Percentiles rank a stretch among this genome's conserved stretches.
These are phyloP conservation scores for Steccherinum ochraceum DNA, from an alignment of 768 basidiomycete genomes.

Conservation along the genomic window DNA sequence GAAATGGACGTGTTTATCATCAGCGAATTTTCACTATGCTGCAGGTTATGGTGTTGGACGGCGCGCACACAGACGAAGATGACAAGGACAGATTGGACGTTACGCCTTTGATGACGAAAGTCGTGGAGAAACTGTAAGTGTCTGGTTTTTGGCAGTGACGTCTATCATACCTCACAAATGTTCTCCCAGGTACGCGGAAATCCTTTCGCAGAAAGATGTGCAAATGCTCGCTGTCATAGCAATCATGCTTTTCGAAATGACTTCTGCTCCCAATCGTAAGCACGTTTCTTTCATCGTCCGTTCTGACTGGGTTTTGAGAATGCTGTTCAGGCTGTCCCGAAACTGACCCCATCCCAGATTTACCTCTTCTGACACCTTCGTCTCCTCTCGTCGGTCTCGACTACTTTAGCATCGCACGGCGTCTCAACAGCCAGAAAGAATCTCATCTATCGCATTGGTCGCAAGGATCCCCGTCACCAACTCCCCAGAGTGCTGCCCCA, in stretches of 20 bases:
- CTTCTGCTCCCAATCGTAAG: no score
- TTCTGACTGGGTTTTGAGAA: background rate
- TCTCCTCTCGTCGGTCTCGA: conserved; percentile 28
- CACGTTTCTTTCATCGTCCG: no score
- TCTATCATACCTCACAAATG: conserved; percentile 1
- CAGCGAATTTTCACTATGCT: conserved; percentile 62
- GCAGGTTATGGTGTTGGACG: conserved; percentile 36
- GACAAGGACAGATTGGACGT: background rate
- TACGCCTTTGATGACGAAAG: conserved; percentile 12
- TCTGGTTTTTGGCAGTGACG: background rate
- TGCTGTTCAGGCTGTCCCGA: background rate
- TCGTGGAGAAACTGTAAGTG: conserved; percentile 24
- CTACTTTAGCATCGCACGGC: conserved; percentile 46
- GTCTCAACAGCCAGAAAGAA: conserved; percentile 31
- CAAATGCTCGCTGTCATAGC: conserved; percentile 81
- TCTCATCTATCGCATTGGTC: conserved; percentile 48
- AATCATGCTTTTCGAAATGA: conserved; percentile 43
- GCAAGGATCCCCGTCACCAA: conserved; percentile 39
- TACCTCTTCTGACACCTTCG: background rate
- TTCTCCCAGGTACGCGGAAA: conserved; percentile 36
- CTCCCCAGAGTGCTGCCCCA: conserved; percentile 31
- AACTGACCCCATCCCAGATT: background rate
- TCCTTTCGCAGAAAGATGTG: conserved; percentile 51
- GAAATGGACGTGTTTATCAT: conserved; percentile 59
- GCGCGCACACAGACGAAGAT: background rate